Evolutionary conservation across 495 filamentous ascomycete species (phyloP), one percentile per base, ranked within the genome.

Genomic region (Aspergillus homomorphus): DNA sequence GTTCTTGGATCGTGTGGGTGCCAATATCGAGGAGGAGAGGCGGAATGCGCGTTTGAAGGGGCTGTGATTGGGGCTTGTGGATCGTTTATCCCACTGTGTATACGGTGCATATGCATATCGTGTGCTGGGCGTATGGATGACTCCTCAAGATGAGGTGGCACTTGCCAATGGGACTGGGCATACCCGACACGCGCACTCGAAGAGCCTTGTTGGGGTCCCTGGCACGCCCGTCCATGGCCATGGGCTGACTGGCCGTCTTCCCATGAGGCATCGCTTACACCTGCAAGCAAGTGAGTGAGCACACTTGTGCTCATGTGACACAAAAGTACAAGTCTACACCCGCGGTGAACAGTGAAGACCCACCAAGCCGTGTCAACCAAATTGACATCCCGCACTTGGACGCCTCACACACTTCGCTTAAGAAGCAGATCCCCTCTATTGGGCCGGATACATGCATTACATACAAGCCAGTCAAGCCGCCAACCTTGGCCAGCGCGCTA

Each of bases 1-100:
- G 51, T 98, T 98, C 69, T 77, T 98, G 78, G 88, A 84, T 18
- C 81, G 89, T 52, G 89, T 91, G 59, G 91, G 94, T 64, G 80
- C 80, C 52, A 86, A 82, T 57, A 81, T 84, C 63, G 92, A 96
- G 55, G 88, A 90, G 53, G 90, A 93, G 63, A 83, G 80, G 23
- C 82, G 84, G 66, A 80, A 74, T 66, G 82, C 82, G 45, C 82
- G 85, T 66, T 66, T 87, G 68, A 82, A 82, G 45, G 78, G 78
- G 30, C 75, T 77, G 57, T 80, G 72, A 70, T 53, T 4, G 21
- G 33, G 33, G 26, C 3, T 28, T 4, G 26, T 9, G 4, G 26
- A 4, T 4, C 26, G n/a, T n/a, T n/a, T n/a, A n/a, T n/a, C n/a
- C n/a, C n/a, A n/a, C n/a, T n/a, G n/a, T n/a, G n/a, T n/a, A n/a